Percentiles rank a stretch among this genome's conserved stretches.
phyloP scores from a whole-genome alignment of 1,284 basidiomycete genomes.

The Peniophora sp. region DNA sequence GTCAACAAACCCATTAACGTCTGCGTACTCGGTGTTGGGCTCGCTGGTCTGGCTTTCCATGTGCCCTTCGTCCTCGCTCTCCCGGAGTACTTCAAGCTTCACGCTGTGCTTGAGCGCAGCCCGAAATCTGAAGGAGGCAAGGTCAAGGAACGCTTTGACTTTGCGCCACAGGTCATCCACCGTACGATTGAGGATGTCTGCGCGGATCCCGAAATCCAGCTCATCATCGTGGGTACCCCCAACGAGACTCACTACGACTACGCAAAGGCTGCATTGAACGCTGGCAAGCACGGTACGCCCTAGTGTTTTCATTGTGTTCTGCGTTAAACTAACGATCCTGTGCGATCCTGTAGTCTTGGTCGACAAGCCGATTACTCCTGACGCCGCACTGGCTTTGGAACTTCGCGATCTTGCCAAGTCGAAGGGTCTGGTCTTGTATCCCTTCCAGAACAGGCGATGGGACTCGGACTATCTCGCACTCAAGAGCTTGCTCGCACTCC shows the following conservation, averaged over 20 bases:
- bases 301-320: background rate
- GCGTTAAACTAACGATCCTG: background rate
- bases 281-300: conserved; percentile 68
- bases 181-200: conserved; percentile 48
- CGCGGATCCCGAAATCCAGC: conserved; percentile 52
- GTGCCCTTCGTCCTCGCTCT: conserved; percentile 70
- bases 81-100: conserved; percentile 65
- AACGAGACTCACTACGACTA: conserved; percentile 75
- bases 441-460: conserved; percentile 80
- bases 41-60: conserved; percentile 73
- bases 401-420: conserved; percentile 58
- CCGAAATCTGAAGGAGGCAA: conserved; percentile 53
- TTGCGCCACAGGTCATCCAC: conserved; percentile 48
- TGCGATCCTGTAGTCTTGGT: conserved; percentile 47
- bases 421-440: conserved; percentile 63
- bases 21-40: conserved; percentile 70
- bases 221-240: conserved; percentile 70
- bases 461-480: conserved; percentile 80
- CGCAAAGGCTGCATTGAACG: conserved; percentile 55
- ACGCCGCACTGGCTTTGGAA: conserved; percentile 56
- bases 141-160: conserved; percentile 53
- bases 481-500: conserved; percentile 53
- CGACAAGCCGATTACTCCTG: conserved; percentile 79
- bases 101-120: conserved; percentile 60
- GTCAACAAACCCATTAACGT: conserved; percentile 49